These are phyloP conservation scores for Mycena venus DNA, from an alignment of 768 basidiomycete genomes.

Conservation along the genomic window DNA sequence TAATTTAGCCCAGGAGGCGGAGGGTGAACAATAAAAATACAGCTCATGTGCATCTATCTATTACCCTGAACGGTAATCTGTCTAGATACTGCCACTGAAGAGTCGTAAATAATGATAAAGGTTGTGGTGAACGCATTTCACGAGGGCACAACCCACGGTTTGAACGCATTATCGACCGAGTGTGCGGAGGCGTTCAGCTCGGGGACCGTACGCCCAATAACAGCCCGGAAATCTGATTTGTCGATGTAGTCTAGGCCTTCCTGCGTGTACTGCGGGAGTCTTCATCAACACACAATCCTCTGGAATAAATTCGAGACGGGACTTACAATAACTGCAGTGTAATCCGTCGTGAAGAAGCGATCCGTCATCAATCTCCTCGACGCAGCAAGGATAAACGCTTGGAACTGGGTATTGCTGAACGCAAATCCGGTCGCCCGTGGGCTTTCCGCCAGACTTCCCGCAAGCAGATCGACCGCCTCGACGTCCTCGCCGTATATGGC, in stretches of 20 bases:
- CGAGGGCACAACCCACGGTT: conserved; percentile 25
- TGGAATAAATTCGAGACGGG: conserved; percentile 15
- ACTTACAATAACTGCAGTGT: conserved; percentile 13
- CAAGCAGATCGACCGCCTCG: conserved; percentile 23
- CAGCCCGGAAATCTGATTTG: conserved; percentile 21
- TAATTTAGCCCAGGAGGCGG: too few relatives aligned
- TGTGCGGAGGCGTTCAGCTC: conserved; percentile 6
- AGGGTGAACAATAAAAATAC: neutral
- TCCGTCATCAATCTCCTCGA: conserved; percentile 28
- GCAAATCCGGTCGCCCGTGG: conserved; percentile 27
- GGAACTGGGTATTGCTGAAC: conserved; percentile 33
- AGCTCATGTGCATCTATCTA: neutral
- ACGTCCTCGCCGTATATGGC: conserved; percentile 24
- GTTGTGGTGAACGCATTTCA: neutral
- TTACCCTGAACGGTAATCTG: too few relatives aligned
- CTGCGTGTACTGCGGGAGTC: conserved; percentile 24
- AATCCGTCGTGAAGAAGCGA: conserved; percentile 33
- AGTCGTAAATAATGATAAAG: too few relatives aligned
- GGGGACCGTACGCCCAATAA: conserved; percentile 22
- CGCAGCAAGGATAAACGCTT: conserved; percentile 30
- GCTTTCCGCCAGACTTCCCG: conserved; percentile 23
- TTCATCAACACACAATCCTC: too few relatives aligned
- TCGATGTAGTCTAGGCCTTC: conserved; percentile 20
- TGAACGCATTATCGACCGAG: conserved; percentile 27
- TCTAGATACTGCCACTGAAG: too few relatives aligned